Evolutionary conservation across 306 rosid species (phyloP), one percentile per base, ranked within the genome.

Genomic region (Hippophae rhamnoides): DNA sequence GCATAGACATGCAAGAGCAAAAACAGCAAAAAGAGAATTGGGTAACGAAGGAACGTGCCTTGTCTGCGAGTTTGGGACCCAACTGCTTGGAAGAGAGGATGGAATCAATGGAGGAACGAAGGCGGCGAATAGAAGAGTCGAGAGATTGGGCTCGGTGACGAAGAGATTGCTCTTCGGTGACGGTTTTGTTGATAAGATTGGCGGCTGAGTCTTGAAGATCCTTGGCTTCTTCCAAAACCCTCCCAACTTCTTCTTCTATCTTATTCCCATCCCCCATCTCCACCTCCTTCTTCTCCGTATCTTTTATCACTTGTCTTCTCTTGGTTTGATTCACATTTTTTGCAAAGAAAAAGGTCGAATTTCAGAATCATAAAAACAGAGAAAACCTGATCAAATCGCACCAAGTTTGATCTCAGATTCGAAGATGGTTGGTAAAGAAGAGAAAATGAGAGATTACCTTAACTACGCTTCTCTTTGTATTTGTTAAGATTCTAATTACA

Each of bases 131-230:
- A 27, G 85, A 69, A 43, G 96, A 76, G 1, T 88, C 85, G 44
- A 89, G 76, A 41, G 65, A 58, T 45, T 74, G 79, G 10, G 84
- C 89, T 5, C 89, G 85, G 41, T 80, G 86, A 38, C 95, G 89
- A 5, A 92, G 94, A 41, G 86, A 80, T 42, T 78, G 95, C 45
- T 92, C 95, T 2, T 86, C 89, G 73, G 40, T 54, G 8, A 75
- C 52, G 23, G 67, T 25, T 55, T 53, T 72, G 2, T 84, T 78
- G 74, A 88, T 63, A 78, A 82, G 73, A 54, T 75, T 54, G 0
- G 89, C 60, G 9, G 84, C 82, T 0, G 79, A 79, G 0, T 88
- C 96, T 53, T 84, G 93, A 47, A 92, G 71, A 44, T 84, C 89
- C 61, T 92, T 92, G 1, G 79, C 96, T 14, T 73, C 84, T 62